Percentiles rank a stretch among this genome's conserved stretches.
Conservation (phyloP, 1,139 yeast genomes). For the Debaryomyces sp. region DNA sequence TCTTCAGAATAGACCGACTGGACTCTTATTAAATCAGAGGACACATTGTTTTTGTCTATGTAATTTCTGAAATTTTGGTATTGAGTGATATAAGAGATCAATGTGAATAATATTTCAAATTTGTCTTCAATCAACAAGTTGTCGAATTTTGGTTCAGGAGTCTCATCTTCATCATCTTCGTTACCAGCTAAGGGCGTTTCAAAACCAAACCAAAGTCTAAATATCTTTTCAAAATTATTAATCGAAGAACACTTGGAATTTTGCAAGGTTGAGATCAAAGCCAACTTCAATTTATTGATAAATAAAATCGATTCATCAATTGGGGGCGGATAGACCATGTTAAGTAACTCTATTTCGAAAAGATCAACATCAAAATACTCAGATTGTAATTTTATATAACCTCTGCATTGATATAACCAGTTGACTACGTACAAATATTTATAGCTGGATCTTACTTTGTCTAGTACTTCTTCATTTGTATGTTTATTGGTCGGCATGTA, state of each 20-base stretch:
- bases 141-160: slow-evolving; percentile 33
- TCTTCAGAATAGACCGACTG: slow-evolving; percentile 22
- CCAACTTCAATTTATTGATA: slow-evolving; percentile 42
- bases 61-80: slow-evolving; percentile 44
- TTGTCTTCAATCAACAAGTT: slow-evolving; percentile 43
- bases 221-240: slow-evolving; percentile 48
- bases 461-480: slow-evolving; percentile 15
- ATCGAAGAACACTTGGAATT: slow-evolving; percentile 30
- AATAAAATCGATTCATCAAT: slow-evolving; percentile 36
- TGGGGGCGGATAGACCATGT: slow-evolving; percentile 41
- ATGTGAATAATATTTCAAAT: slow-evolving; percentile 46
- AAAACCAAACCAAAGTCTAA: slow-evolving; percentile 46
- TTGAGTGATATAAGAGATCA: slow-evolving; percentile 41
- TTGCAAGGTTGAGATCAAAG: slow-evolving; percentile 40
- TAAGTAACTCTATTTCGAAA: slow-evolving; percentile 56
- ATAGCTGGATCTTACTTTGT: slow-evolving; percentile 28
- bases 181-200: slow-evolving; percentile 40
- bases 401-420: slow-evolving; percentile 53
- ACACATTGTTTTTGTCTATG: slow-evolving; percentile 42
- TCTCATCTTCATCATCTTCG: slow-evolving; percentile 23
- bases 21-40: slow-evolving; percentile 34
- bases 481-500: slow-evolving; percentile 29
- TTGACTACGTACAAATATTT: slow-evolving; percentile 50
- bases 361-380: slow-evolving; percentile 57
- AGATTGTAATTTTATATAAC: slow-evolving; percentile 42